Conservation (phyloP, 345 rosid genomes). For the Dipteronia dyeriana region DNA sequence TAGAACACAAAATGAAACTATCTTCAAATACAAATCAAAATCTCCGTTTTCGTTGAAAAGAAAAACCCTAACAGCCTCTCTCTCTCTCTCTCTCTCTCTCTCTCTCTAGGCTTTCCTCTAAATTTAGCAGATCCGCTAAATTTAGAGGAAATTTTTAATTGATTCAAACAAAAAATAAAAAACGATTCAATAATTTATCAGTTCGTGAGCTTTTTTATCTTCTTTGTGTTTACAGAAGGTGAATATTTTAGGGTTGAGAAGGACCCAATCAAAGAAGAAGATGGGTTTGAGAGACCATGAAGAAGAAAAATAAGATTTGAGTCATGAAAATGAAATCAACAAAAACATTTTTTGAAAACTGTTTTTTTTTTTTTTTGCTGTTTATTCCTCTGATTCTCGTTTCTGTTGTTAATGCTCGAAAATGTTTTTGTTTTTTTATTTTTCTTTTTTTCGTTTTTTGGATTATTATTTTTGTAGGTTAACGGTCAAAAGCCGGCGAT, state of each 20-base stretch:
- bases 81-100: not conserved
- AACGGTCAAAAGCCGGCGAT: constrained; percentile 31
- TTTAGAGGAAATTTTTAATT: constrained; percentile 23
- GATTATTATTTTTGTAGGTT: constrained; percentile 11
- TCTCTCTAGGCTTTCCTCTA: constrained; percentile 19
- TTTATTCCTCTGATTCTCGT: not conserved
- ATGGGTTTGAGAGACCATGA: constrained; percentile 2
- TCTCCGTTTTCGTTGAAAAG: constrained; percentile 9
- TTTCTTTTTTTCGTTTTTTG: not conserved
- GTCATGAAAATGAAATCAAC: constrained; percentile 16
- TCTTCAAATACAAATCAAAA: constrained; percentile 6
- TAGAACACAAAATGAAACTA: not conserved
- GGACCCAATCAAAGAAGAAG: constrained; percentile 22
- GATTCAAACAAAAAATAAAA: not conserved
- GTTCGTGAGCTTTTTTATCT: not conserved
- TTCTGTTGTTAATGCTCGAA: constrained; percentile 8
- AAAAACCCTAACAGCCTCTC: constrained; percentile 41
- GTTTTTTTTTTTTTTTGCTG: not conserved
- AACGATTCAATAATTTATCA: constrained; percentile 9
- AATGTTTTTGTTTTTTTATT: not conserved
- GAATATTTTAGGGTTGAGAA: constrained; percentile 1
- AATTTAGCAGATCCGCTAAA: constrained; percentile 57
- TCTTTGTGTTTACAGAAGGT: not conserved
- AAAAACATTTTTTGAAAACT: not conserved
- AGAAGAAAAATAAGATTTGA: not conserved